Conservation (phyloP, 768 basidiomycete species). For the Strobilomyces echinocephalus region DNA sequence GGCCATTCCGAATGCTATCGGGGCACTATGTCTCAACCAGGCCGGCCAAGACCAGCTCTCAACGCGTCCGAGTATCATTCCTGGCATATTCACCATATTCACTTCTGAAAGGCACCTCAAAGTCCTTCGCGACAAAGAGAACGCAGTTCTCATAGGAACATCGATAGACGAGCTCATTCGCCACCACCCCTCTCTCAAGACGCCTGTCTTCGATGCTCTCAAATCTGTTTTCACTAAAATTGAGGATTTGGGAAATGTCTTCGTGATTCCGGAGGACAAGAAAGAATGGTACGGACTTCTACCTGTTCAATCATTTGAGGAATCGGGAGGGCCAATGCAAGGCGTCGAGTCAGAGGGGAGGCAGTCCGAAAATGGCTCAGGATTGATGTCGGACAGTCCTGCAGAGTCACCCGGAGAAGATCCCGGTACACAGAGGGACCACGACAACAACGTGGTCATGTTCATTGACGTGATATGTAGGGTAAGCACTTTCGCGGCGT, state of each 20-base stretch:
- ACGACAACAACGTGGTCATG: slow-evolving; percentile 72
- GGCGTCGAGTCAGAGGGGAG: slow-evolving; percentile 30
- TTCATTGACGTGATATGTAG: slow-evolving; percentile 77
- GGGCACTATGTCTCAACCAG: slow-evolving; percentile 93
- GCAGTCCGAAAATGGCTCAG: slow-evolving; percentile 18
- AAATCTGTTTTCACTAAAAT: slow-evolving; percentile 67
- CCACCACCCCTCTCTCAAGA: slow-evolving; percentile 87
- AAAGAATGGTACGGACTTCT: slow-evolving; percentile 64
- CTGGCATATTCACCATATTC: slow-evolving; percentile 80
- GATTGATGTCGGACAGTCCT: slow-evolving; percentile 12
- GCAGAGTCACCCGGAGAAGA: slow-evolving; percentile 29
- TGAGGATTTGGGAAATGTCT: slow-evolving; percentile 66
- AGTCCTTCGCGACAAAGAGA: slow-evolving; percentile 87
- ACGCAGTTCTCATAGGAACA: slow-evolving; percentile 81
- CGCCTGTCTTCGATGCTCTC: slow-evolving; percentile 72
- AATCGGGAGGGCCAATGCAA: slow-evolving; percentile 46
- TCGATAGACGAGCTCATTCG: slow-evolving; percentile 93
- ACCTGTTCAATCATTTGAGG: slow-evolving; percentile 21
- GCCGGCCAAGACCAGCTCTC: slow-evolving; percentile 78
- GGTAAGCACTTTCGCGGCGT: slow-evolving; percentile 39
- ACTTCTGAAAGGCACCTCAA: slow-evolving; percentile 80
- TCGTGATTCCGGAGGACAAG: slow-evolving; percentile 50
- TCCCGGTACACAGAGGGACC: slow-evolving; percentile 41
- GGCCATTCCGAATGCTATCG: slow-evolving; percentile 91
- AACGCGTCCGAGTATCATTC: slow-evolving; percentile 75